phyloP scores from a whole-genome alignment of 2,329 filamentous ascomycete species.

The Fusarium algeriense region DNA sequence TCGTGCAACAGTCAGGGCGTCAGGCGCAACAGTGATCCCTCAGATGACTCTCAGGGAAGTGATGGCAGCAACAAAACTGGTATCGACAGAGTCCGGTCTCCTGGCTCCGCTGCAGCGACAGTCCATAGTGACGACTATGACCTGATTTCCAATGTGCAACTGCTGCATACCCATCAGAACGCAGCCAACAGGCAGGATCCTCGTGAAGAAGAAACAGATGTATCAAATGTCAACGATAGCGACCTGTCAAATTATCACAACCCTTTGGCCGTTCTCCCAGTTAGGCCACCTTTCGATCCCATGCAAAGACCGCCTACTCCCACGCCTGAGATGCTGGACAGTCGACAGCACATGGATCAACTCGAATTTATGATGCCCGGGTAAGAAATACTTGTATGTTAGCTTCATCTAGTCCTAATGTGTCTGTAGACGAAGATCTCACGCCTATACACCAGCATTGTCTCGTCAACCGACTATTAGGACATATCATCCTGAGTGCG shows the following conservation, averaged over 20 bases:
- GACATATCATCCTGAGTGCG: neutral
- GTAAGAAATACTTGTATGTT: neutral
- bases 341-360: neutral
- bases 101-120: conserved; percentile 50
- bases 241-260: conserved; percentile 16
- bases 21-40: neutral
- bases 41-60: neutral
- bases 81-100: conserved; percentile 33
- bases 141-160: conserved; percentile 9
- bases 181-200: neutral
- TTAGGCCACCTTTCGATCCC: conserved; percentile 18
- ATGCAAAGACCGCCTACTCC: conserved; percentile 8
- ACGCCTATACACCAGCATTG: neutral
- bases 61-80: neutral
- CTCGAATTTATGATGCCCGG: neutral
- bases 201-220: neutral
- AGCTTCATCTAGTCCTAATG: neutral
- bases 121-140: conserved; percentile 55
- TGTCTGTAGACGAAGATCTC: neutral
- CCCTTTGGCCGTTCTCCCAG: conserved; percentile 39
- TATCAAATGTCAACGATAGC: neutral
- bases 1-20: neutral
- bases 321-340: neutral
- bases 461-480: neutral
- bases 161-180: neutral